Percentiles rank a stretch among this genome's conserved stretches.
These are phyloP conservation scores for Trichothecium roseum DNA, from an alignment of 2,329 filamentous ascomycete species.

Conservation along the genomic window DNA sequence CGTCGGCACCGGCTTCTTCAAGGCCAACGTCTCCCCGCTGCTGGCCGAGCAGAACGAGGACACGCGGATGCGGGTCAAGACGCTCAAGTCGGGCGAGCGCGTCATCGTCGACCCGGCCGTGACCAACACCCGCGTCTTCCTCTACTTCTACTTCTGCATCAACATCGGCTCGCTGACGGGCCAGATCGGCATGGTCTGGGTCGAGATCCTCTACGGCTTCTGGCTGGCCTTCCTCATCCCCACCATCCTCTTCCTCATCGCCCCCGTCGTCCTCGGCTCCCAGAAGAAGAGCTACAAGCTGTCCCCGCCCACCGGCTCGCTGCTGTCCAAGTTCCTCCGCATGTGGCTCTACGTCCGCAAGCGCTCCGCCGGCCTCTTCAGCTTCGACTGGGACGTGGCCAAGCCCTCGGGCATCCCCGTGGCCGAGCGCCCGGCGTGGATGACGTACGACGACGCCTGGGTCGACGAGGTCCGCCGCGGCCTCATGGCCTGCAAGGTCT, in stretches of 20 bases:
- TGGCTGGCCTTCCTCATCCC: conserved; percentile 63
- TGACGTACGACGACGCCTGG: conserved; percentile 77
- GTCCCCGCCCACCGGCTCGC: conserved; percentile 59
- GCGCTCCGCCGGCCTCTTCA: conserved; percentile 55
- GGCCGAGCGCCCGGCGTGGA: conserved; percentile 53
- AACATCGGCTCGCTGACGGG: conserved; percentile 54
- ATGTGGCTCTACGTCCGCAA: conserved; percentile 53
- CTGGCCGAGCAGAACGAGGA: conserved; percentile 61
- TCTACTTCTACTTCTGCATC: conserved; percentile 49
- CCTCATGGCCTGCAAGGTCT: conserved; percentile 59
- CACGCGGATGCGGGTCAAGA: conserved; percentile 45
- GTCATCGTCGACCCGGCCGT: conserved; percentile 62
- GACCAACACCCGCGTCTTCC: conserved; percentile 58
- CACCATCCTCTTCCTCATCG: conserved; percentile 52
- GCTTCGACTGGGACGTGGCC: conserved; percentile 55
- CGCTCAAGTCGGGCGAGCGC: conserved; percentile 44
- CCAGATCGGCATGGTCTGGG: conserved; percentile 56
- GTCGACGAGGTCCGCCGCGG: conserved; percentile 69
- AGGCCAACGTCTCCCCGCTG: conserved; percentile 65
- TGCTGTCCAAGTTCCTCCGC: conserved; percentile 55
- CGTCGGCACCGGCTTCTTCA: conserved; percentile 70
- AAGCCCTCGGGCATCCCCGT: conserved; percentile 55
- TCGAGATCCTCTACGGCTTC: conserved; percentile 67
- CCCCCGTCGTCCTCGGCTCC: conserved; percentile 50
- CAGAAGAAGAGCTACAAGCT: conserved; percentile 51